A percentile compares a stretch with the other conserved stretches of the same genome.
Conservation (phyloP, 768 basidiomycete species). For the Cystofilobasidium macerans region DNA sequence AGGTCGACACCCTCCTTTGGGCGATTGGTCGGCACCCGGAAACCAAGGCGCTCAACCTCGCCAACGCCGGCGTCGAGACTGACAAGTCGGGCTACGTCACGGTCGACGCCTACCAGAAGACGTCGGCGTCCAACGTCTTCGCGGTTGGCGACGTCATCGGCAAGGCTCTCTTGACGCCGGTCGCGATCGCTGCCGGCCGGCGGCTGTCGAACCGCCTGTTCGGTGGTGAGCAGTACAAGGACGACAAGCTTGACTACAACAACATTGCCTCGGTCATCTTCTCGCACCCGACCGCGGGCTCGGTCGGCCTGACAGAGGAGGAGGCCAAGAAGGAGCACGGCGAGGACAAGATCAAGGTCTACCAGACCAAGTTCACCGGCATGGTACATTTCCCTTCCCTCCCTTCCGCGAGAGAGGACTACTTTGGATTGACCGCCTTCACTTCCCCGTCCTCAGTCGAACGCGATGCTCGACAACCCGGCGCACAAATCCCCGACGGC, state of each 20-base stretch:
- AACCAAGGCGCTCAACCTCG: conserved; percentile 66
- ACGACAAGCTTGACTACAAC: conserved; percentile 72
- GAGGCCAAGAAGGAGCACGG: conserved; percentile 82
- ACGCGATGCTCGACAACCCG: conserved; percentile 65
- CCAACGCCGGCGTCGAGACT: conserved; percentile 55
- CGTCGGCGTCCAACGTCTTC: conserved; percentile 56
- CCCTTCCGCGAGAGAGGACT: conserved; percentile 49
- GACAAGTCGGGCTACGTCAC: conserved; percentile 70
- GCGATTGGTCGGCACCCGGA: conserved; percentile 81
- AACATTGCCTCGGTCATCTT: conserved; percentile 53
- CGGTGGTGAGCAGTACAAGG: conserved; percentile 70
- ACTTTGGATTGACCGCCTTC: conserved; percentile 71
- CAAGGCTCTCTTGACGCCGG: conserved; percentile 85
- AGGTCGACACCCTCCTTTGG: conserved; percentile 83
- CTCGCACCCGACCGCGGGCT: conserved; percentile 82
- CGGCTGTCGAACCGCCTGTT: conserved; percentile 79
- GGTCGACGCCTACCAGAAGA: conserved; percentile 86
- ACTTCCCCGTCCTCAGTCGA: conserved; percentile 40
- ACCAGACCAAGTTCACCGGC: conserved; percentile 45
- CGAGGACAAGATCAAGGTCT: conserved; percentile 70
- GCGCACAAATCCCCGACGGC: conserved; percentile 88
- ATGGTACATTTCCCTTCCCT: conserved; percentile 1
- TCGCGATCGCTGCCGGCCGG: conserved; percentile 92
- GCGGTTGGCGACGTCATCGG: conserved; percentile 89
- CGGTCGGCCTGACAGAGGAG: conserved; percentile 87